Evolutionary conservation across 768 basidiomycete genomes (phyloP).

Genomic region (Paxillus ammoniavirescens): DNA sequence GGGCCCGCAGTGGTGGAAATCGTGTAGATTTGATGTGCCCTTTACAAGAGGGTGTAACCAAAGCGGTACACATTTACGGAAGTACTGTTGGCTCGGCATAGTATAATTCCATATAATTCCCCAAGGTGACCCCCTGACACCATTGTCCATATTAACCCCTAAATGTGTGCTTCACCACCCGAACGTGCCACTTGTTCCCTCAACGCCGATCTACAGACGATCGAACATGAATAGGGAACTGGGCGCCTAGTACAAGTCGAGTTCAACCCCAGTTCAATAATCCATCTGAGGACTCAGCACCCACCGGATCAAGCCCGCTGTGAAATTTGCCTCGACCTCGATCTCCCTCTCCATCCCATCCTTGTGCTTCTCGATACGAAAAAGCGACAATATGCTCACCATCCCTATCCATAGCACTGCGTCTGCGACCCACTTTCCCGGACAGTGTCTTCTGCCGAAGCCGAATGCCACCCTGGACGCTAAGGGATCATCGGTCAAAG

Average conservation of each 20-base stretch:
- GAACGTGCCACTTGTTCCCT: slow-evolving; percentile 20
- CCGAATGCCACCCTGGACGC: slow-evolving; percentile 27
- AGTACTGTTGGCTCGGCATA: no score
- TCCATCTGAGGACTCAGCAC: slow-evolving; percentile 12
- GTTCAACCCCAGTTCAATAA: slow-evolving; percentile 11
- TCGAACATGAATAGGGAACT: slow-evolving; percentile 30
- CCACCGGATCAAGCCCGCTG: slow-evolving; percentile 32
- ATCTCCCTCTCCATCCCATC: slow-evolving; percentile 23
- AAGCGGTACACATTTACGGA: neutral
- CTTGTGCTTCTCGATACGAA: slow-evolving; percentile 22
- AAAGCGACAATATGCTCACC: slow-evolving; percentile 25
- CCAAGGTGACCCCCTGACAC: neutral
- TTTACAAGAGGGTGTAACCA: neutral
- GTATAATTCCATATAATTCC: no score
- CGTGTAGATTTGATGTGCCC: neutral
- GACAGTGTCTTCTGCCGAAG: slow-evolving; percentile 31
- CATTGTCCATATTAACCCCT: neutral
- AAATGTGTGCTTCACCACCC: slow-evolving; percentile 9
- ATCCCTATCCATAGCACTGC: slow-evolving; percentile 30
- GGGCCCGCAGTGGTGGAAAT: neutral
- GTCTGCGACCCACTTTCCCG: slow-evolving; percentile 32
- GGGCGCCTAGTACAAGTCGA: slow-evolving; percentile 23
- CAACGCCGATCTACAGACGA: slow-evolving; percentile 25
- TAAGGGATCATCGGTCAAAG: slow-evolving; percentile 25
- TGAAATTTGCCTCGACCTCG: slow-evolving; percentile 28